Evolutionary conservation across 176 grass and related monocot species (phyloP).

Genomic region (Ananas comosus): DNA sequence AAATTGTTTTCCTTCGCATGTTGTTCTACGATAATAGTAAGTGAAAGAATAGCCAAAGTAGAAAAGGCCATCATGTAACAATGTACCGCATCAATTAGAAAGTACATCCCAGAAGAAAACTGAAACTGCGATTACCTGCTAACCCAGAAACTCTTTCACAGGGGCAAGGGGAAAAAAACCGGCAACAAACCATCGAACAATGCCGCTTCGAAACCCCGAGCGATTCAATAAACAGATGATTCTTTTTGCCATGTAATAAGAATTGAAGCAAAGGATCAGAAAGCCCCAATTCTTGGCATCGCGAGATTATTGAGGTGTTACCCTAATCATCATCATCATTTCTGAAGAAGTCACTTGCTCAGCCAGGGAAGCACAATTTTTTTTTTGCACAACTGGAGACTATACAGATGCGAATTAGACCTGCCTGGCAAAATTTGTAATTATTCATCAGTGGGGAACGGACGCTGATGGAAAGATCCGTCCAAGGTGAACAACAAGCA

Average conservation of each 20-base stretch:
- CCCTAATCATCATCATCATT: conserved; percentile 20
- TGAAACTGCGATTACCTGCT: conserved; percentile 32
- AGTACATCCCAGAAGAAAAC: conserved; percentile 27
- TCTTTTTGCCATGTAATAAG: conserved; percentile 38
- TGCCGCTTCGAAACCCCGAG: conserved; percentile 45
- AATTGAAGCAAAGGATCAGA: conserved; percentile 35
- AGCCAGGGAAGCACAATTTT: conserved; percentile 38
- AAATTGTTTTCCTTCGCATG: not conserved
- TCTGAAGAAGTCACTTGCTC: conserved; percentile 18
- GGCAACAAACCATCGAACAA: conserved; percentile 40
- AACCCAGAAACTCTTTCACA: conserved; percentile 16
- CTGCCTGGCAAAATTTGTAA: conserved; percentile 83
- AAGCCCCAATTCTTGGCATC: conserved; percentile 26
- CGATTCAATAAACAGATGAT: conserved; percentile 46
- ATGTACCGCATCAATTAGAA: conserved; percentile 21
- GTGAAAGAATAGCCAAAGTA: not conserved
- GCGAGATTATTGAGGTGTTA: conserved; percentile 35
- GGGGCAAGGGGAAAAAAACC: conserved; percentile 14
- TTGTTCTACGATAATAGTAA: not conserved
- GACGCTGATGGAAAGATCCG: conserved; percentile 43
- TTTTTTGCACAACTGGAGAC: conserved; percentile 68
- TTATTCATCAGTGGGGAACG: conserved; percentile 43
- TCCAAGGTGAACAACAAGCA: conserved; percentile 31
- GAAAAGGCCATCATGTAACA: not conserved
- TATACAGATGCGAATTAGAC: conserved; percentile 66